Conservation (phyloP, 2,329 filamentous ascomycete species). For the Coniochaeta sp. region DNA sequence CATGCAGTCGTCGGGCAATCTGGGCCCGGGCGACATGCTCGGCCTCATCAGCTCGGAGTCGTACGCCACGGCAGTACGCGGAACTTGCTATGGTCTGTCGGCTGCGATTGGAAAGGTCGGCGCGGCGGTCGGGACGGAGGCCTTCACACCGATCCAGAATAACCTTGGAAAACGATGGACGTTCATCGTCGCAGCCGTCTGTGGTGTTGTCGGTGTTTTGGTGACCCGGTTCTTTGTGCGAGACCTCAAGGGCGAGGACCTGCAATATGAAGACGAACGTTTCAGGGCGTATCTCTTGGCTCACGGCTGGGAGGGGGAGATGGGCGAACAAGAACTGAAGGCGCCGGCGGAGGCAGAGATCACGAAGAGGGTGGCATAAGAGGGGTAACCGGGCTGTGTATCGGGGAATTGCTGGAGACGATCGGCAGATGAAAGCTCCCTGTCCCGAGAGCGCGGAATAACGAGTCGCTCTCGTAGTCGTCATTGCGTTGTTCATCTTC, state of each 20-base stretch:
- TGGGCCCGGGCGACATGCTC: conserved; percentile 40
- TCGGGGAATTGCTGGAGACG: no score
- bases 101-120: conserved; percentile 44
- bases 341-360: no score
- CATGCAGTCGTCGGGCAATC: conserved; percentile 38
- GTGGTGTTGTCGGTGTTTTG: not conserved
- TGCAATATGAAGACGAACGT: not conserved
- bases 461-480: no score
- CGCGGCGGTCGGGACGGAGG: conserved; percentile 38
- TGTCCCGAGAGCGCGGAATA: no score
- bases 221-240: not conserved
- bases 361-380: no score
- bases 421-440: no score
- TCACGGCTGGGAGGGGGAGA: not conserved
- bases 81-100: conserved; percentile 41
- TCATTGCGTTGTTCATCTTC: no score
- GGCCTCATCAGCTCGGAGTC: conserved; percentile 41
- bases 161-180: not conserved
- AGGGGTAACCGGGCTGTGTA: no score
- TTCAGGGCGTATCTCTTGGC: not conserved
- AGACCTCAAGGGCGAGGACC: not conserved
- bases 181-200: not conserved
- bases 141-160: not conserved
- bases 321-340: not conserved
- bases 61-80: conserved; percentile 41